These are phyloP conservation scores for Mimosa pudica DNA, from an alignment of 306 rosid species.

Conservation along the genomic window DNA sequence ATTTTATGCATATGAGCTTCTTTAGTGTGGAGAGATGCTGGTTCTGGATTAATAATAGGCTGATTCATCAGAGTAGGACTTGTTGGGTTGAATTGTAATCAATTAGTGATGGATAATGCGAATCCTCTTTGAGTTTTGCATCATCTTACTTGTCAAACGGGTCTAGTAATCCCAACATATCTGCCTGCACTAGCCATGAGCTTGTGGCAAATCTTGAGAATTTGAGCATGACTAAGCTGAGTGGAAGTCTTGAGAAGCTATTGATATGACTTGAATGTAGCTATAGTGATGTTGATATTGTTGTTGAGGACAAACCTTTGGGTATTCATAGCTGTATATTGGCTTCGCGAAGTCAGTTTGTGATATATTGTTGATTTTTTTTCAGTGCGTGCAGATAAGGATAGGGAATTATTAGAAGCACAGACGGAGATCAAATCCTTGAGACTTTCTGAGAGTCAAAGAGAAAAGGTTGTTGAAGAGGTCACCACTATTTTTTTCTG, in stretches of 20 bases:
- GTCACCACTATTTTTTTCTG: constrained; percentile 43
- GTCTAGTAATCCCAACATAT: constrained; percentile 49
- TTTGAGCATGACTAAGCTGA: constrained; percentile 70
- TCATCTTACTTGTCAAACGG: constrained; percentile 79
- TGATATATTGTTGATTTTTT: constrained; percentile 24
- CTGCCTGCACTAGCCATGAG: constrained; percentile 48
- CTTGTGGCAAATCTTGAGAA: constrained; percentile 49
- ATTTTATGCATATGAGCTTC: constrained; percentile 32
- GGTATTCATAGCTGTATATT: constrained; percentile 77
- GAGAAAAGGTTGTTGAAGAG: constrained; percentile 99
- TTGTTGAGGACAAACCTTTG: constrained; percentile 63
- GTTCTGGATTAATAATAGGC: constrained; percentile 15
- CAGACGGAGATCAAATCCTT: constrained; percentile 97
- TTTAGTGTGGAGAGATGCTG: constrained; percentile 17
- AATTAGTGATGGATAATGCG: constrained; percentile 57
- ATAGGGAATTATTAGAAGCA: constrained; percentile 87
- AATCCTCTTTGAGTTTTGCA: constrained; percentile 79
- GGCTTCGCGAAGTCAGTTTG: constrained; percentile 71
- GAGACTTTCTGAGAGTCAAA: constrained; percentile 79
- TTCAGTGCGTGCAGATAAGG: constrained; percentile 72
- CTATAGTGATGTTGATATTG: constrained; percentile 75
- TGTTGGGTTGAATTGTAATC: constrained; percentile 30
- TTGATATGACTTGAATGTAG: constrained; percentile 59
- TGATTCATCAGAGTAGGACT: constrained; percentile 2
- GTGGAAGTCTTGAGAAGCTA: constrained; percentile 80